Evolutionary conservation across 805 yeast species (phyloP).

Genomic region (Danielia oregonensis): DNA sequence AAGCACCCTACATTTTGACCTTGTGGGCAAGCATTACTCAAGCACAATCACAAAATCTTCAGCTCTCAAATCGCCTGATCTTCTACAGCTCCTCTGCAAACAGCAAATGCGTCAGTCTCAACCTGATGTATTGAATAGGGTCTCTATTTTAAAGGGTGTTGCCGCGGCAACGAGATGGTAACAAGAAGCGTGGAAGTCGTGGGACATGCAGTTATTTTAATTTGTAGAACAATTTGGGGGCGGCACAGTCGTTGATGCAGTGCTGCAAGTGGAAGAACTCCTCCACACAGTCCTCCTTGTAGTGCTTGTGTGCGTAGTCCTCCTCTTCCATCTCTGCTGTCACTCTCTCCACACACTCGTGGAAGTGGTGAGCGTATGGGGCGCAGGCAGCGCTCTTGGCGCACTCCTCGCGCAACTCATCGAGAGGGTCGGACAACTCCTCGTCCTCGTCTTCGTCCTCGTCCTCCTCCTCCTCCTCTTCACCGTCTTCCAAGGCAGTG

Average conservation of each 20-base stretch:
- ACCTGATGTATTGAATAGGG: slow-evolving; percentile 3
- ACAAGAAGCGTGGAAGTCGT: slow-evolving; percentile 4
- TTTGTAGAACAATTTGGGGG: slow-evolving; percentile 84
- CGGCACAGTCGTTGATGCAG: slow-evolving; percentile 86
- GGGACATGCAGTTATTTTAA: slow-evolving; percentile 53
- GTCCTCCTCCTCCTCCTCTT: slow-evolving; percentile 61
- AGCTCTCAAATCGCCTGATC: too few species aligned
- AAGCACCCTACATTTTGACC: too few species aligned
- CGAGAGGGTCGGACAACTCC: slow-evolving; percentile 14
- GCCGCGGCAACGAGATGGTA: too few species aligned
- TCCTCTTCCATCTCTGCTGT: slow-evolving; percentile 80
- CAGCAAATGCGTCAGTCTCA: too few species aligned
- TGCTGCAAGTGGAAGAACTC: slow-evolving; percentile 97
- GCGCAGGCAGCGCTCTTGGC: slow-evolving; percentile 62
- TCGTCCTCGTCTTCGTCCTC: slow-evolving; percentile 30
- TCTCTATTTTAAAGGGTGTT: slow-evolving; percentile 1
- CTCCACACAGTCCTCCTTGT: slow-evolving; percentile 97
- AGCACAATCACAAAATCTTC: too few species aligned
- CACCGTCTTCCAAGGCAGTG: slow-evolving; percentile 66
- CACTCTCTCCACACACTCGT: slow-evolving; percentile 94
- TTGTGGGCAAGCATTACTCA: too few species aligned
- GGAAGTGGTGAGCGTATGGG: slow-evolving; percentile 79
- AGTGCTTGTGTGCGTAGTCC: slow-evolving; percentile 70
- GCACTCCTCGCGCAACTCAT: slow-evolving; percentile 51
- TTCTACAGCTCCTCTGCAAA: too few species aligned